These are phyloP conservation scores for Stygiomarasmius scandens DNA, from an alignment of 1,284 basidiomycete species.

Conservation along the genomic window DNA sequence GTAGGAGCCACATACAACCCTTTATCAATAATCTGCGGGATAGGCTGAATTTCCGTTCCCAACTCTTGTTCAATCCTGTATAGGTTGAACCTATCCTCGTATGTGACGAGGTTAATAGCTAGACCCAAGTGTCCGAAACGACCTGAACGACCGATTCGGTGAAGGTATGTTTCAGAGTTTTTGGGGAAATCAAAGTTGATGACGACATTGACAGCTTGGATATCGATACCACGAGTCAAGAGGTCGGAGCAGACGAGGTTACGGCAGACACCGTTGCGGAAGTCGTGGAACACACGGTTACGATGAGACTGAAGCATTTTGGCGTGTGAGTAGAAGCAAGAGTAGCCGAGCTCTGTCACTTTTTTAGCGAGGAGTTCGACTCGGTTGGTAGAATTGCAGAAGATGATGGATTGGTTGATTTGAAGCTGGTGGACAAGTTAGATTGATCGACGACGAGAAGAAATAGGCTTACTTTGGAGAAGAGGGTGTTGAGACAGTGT, in stretches of 20 bases:
- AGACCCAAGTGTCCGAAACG: conserved; percentile 97
- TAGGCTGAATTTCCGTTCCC: conserved; percentile 97
- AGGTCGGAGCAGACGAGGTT: conserved; percentile 98
- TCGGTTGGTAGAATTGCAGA: conserved; percentile 99
- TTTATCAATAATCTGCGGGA: conserved; percentile 90
- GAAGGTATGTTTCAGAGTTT: conserved; percentile 97
- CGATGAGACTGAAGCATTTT: conserved; percentile 99
- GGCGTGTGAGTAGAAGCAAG: conserved; percentile 99
- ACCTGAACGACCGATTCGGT: conserved; percentile 96
- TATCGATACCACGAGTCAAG: conserved; percentile 89
- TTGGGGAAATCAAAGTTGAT: conserved; percentile 99
- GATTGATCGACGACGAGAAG: conserved; percentile 5
- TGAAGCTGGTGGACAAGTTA: too few species aligned
- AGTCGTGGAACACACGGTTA: conserved; percentile 99
- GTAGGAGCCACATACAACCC: conserved; percentile 88
- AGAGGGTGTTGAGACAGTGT: conserved; percentile 96
- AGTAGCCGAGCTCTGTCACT: conserved; percentile 98
- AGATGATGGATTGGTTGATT: conserved; percentile 99
- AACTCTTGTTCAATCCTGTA: conserved; percentile 98
- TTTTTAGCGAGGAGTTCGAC: conserved; percentile 99
- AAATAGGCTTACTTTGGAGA: conserved; percentile 75
- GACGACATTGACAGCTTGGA: conserved; percentile 93
- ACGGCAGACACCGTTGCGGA: conserved; percentile 96
- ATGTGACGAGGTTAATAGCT: conserved; percentile 95
- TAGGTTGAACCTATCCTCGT: conserved; percentile 96